Evolutionary conservation across 2,329 filamentous ascomycete genomes (phyloP), one percentile per base, ranked within the genome.

Genomic region (Xylariomycetidae sp.): DNA sequence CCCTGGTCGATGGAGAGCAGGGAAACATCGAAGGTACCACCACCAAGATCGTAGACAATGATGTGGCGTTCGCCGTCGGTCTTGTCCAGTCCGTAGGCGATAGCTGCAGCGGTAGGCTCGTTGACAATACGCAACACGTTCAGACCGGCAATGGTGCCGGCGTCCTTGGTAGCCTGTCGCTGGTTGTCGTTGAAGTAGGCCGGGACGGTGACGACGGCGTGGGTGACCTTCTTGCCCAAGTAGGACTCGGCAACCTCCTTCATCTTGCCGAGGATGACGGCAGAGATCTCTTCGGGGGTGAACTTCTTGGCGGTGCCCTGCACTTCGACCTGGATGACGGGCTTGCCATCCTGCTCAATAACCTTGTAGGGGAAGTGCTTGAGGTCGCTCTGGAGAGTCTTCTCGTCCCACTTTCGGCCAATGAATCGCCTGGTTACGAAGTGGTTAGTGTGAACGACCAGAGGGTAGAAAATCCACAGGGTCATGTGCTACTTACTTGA

Each of bases 361-460:
- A 98, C 85, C 70, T 86, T 87, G 83, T 90, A 98, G 57, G 92
- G 90, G 77, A 95, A 95, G 74, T 95, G 85, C 85, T 98, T 96
- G 60, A 92, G 76, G 60, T 98, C 92, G 59, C 72, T 75, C 71
- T 95, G 89, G 48, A 95, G 82, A 46, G 93, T 85, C 70, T 82
- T 85, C 61, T 92, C 85, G 31, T 68, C 67, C 63, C 73, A 89
- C 68, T 89, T 92, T 63, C 84, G 84, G 56, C 85, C 85, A 58
- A 92, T 89, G 54, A 92, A 65, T 60, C 85, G 85, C 71, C 83
- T 87, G 45, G 6, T 35, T 31, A 19, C 40, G 32, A 39, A 47
- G 34, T 27, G 18, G 16, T 65, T 52, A 66, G 63, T 25, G 6
- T 25, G 14, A 22, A 10, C 31, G n/a, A 29, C 19, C 8, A 17